Evolutionary conservation across 1,139 yeast species (phyloP), one percentile per base, ranked within the genome.

Genomic region (Debaryomycetaceae sp.): DNA sequence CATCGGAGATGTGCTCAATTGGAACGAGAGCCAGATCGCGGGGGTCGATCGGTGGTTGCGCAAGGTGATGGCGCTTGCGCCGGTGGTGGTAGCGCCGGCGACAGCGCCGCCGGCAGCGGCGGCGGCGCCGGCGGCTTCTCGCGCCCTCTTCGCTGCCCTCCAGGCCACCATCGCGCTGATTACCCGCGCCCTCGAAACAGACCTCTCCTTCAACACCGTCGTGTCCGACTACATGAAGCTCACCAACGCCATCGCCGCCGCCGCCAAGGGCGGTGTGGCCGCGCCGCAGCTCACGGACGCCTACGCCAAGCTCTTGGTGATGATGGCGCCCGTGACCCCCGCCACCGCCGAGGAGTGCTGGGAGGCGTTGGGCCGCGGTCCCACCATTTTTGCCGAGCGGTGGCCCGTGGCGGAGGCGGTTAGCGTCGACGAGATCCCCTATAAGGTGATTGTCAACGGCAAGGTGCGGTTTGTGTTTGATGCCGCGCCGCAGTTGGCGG

Each of bases 221-320:
- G 73, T 91, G 18, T 84, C 96, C 0, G 95, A 86, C 49, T 82
- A 78, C 48, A 91, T 88, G 96, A 91, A 88, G 46, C 56, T 82
- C 32, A 82, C 95, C 2, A 80, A 80, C 42, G 44, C 65, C 1
- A 49, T 88, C 7, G 8, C 16, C 3, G 46, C 53, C 10, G 69
- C 73, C 0, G 23, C 61, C 5, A 69, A 70, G 35, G 24, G 44
- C 1, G 37, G 44, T 2, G 52, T 58, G 9, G 49, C 53, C 6
- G 46, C 64, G 1, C 50, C 47, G 1, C 57, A 56, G 26, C 48
- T 48, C 39, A 45, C 41, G 31, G 71, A 73, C 31, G 60, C 75
- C 1, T 69, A 70, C 39, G 62, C 67, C 43, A 75, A 72, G 31
- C 57, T 89, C 10, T 46, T 84, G 25, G 59, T 73, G 11, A 49